Base-by-base conservation (phyloP, 108 stramenopile species). In the Nannochloropsis oceanica region DNA sequence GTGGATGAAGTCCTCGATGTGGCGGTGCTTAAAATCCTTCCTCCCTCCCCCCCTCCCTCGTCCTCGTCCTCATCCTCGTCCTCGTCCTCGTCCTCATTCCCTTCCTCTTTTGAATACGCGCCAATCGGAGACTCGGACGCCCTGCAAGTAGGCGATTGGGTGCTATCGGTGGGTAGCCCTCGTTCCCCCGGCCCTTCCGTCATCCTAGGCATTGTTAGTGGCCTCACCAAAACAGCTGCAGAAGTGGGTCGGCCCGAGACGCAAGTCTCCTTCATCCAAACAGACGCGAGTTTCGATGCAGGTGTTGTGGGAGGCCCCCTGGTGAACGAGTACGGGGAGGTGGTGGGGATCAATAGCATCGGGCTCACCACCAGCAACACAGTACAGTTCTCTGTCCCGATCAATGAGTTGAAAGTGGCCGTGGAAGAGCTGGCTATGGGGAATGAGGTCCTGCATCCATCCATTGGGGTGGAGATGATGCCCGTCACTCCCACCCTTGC, bases 1-100 rank as follows among this genome's bases (percentile, higher is more conserved):
- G 81, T 84, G 27, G 92, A 92, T 27, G 44, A n/a, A 79, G 79
- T 86, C 25, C 85, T 87, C 82, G 92, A 92, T 88, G 79, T 92
- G 11, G 92, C 92, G 12, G 84, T 92, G 44, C 86, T 92, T 12
- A 89, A 90, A 79, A 80, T 92, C 27, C 7, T 81, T 25, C 80
- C 25, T 14, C 8, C 26, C 80, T 14, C 10, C 80, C 80, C 80
- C 25, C 26, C 2, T 8, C 25, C 24, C 24, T 80, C 80, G 18
- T 80, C 25, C 26, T 26, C 26, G n/a, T 25, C 26, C 80, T 25
- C 26, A 7, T 8, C 26, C 10, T 26, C 80, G n/a, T 0, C 80
- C 26, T 20, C 73, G 5, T 73, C 73, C 73, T 1, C 5, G 22
- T 73, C n/a, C 34, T 34, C 34, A 1, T 73, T n/a, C 73, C 73